phyloP scores from a whole-genome alignment of 139 green algal genomes.

The Klebsormidium nitens region DNA sequence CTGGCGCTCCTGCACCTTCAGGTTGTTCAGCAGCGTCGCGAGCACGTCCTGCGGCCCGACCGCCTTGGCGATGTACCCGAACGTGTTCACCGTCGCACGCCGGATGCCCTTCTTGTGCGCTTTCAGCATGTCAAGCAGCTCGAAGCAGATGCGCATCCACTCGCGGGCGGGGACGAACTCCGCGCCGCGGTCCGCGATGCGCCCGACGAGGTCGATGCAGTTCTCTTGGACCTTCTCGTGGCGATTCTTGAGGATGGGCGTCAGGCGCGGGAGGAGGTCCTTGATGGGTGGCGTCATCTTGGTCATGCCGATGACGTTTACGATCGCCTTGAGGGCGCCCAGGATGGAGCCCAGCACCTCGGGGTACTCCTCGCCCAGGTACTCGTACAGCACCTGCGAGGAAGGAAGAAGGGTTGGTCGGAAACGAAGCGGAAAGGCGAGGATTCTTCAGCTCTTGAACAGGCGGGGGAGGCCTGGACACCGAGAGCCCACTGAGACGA shows the following conservation, averaged over 20 bases:
- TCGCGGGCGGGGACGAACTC: conserved; percentile 96
- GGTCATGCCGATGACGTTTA: conserved; percentile 96
- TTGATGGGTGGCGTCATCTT: conserved; percentile 99
- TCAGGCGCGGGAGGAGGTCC: conserved; percentile 95
- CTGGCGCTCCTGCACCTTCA: conserved; percentile 99
- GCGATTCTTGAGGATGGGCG: conserved; percentile 96
- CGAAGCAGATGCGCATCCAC: conserved; percentile 99
- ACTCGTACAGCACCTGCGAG: conserved; percentile 43
- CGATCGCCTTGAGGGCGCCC: conserved; percentile 89
- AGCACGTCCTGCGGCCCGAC: conserved; percentile 96
- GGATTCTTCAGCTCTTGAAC: no score
- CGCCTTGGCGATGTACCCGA: conserved; percentile 99
- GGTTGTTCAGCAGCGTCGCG: conserved; percentile 97
- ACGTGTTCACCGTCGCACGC: conserved; percentile 96
- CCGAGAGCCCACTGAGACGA: no score
- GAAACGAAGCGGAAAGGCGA: no score
- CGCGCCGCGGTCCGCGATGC: conserved; percentile 91
- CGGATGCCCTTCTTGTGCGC: conserved; percentile 96
- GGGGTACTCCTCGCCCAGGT: conserved; percentile 71
- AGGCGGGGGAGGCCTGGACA: no score
- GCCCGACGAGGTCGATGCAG: conserved; percentile 94
- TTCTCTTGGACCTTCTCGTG: conserved; percentile 91
- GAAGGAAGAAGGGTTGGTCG: no score
- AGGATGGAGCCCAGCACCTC: conserved; percentile 97
- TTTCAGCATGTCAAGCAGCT: conserved; percentile 98